Evolutionary conservation across 208 protist species (phyloP), one percentile per base, ranked within the genome.

Genomic region (Endotrypanum monterogeii): DNA sequence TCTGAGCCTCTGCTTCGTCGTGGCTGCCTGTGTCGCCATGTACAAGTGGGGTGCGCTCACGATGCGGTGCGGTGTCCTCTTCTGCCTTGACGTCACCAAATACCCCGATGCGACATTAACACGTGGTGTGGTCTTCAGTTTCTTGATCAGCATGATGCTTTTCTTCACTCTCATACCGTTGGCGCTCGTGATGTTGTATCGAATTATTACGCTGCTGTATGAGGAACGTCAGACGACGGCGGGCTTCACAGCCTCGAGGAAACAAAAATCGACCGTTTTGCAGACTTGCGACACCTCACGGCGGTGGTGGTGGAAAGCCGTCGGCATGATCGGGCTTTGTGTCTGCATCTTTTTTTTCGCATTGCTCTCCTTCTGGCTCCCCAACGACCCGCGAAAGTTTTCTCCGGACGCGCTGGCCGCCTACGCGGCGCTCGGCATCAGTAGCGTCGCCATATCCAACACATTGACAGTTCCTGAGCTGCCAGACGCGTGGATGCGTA

Each of bases 291-390:
- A 62, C 57, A 3, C 57, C 14, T 6, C 57, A 1, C 57, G 54
- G 0, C 57, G 54, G 23, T 23, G 16, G 54, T 57, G 54, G 54
- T 32, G 54, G 54, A 23, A 20, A 32, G 54, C n/a, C 54, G 12
- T 56, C 20, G 70, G 69, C 37, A 50, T 85, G 9, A 9, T 77
- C 25, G 63, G 71, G 51, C 44, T 78, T 35, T 52, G 77, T 23
- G 16, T 75, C 18, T 63, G 77, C 32, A 60, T 88, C n/a, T 18
- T 76, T 0, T 76, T 81, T 9, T 81, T 67, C 35, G 81, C 73
- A 23, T 28, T 86, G 28, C 18, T 87, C 57, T 70, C 84, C 8
- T 83, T 87, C 54, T 90, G 86, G 67, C 54, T 93, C 16, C 88
- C 88, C 12, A 93, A 93, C 51, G 80, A 85, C 41, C 74, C 76